Base-by-base conservation (phyloP, 1,139 yeast genomes). In the Suzukiozyma palmioleophila region DNA sequence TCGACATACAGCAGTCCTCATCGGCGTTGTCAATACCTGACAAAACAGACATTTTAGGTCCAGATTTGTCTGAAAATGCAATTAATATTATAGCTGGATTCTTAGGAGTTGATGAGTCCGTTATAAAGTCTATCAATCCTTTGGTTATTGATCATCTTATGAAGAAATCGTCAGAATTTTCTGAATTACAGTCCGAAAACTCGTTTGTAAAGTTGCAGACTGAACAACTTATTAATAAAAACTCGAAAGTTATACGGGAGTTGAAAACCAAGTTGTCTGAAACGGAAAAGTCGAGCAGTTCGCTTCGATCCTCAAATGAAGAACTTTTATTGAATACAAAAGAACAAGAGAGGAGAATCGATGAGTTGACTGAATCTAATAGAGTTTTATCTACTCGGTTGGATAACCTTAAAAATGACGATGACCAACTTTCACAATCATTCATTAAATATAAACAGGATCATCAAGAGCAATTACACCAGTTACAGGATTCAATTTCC, bases 111-210 rank as follows among this genome's bases (percentile, higher is more conserved):
- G 42, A 39, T 30, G 47, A 46, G 33, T 40, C 56, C 0, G 26
- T 62, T 2, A 14, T 44, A 14, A 39, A 36, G 8, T 33, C 37
- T 2, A 39, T 44, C 4, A 16, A 38, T 15, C 56, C 60, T 30
- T 40, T 45, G 1, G 39, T 69, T 0, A 40, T 74, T 3, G 56
- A 58, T 4, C 64, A 64, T 21, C 53, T 83, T 18, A 61, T 66
- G 4, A 54, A 60, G 2, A 73, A 72, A 43, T 65, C 82, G 1
- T 53, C 65, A 2, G 79, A 77, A 43, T 64, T 65, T 45, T 74
- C 77, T 36, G 69, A 69, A 3, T 43, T 81, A 29, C 64, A 69
- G 42, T 73, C 85, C 1, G 79, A 78, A 45, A 66, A 71, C 36
- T 58, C 77, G 15, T 62, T 77, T 16, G 55, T 76, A 26, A 76